Evolutionary conservation across 2,329 filamentous ascomycete genomes (phyloP).

Genomic region (Mycogone perniciosa): DNA sequence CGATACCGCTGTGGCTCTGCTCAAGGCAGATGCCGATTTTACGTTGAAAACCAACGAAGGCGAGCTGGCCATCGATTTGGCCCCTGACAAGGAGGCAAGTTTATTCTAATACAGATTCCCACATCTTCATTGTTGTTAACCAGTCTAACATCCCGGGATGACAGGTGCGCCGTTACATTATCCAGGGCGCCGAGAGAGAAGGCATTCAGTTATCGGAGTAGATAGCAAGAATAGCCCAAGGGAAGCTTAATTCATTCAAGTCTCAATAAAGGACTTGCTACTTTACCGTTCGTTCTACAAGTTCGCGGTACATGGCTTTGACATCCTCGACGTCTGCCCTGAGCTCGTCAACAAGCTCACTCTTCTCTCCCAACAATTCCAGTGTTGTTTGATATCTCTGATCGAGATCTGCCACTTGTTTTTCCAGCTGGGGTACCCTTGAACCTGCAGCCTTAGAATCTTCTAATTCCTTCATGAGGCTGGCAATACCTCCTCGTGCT

Average conservation of each 20-base stretch:
- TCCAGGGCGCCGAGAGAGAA: conserved; percentile 74
- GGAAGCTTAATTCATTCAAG: conserved; percentile 12
- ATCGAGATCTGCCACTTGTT: conserved; percentile 61
- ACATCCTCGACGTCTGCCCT: conserved; percentile 83
- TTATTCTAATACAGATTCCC: neutral
- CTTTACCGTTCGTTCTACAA: conserved; percentile 79
- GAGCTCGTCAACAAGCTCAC: conserved; percentile 87
- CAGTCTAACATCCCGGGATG: neutral
- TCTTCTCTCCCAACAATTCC: conserved; percentile 95
- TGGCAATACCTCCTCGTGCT: conserved; percentile 83
- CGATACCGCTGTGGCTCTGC: conserved; percentile 72
- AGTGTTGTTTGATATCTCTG: conserved; percentile 82
- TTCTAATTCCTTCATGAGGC: conserved; percentile 81
- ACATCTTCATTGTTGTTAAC: neutral
- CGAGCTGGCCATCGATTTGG: conserved; percentile 67
- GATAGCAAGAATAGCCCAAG: conserved; percentile 4
- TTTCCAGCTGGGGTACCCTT: conserved; percentile 59
- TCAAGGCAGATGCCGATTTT: conserved; percentile 79
- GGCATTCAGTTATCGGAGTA: conserved; percentile 56
- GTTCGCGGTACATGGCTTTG: conserved; percentile 91
- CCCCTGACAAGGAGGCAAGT: conserved; percentile 75
- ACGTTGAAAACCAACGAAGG: conserved; percentile 71
- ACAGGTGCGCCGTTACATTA: conserved; percentile 69
- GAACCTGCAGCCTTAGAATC: conserved; percentile 54
- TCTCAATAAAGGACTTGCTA: conserved; percentile 27